A percentile compares a stretch with the other conserved stretches of the same genome.
Conservation (phyloP, 805 yeast genomes). For the Tetrapisispora nanseiensis region DNA sequence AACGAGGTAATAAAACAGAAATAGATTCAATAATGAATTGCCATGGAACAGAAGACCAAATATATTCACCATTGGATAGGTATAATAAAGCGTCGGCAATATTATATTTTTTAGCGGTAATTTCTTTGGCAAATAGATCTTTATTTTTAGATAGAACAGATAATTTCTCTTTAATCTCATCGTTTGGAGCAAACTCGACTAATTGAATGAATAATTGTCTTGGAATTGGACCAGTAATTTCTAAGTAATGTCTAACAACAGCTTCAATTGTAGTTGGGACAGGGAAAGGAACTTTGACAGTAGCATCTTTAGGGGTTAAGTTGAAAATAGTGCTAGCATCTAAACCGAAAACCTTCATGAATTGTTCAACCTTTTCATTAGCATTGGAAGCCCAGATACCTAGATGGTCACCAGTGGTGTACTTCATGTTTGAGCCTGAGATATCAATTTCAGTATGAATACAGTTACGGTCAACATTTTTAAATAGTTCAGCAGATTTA, state of each 20-base stretch:
- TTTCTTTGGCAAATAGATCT: constrained; percentile 52
- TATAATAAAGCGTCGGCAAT: constrained; percentile 62
- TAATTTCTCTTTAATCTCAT: constrained; percentile 33
- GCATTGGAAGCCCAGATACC: constrained; percentile 93
- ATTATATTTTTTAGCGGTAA: constrained; percentile 54
- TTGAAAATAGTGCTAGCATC: constrained; percentile 41
- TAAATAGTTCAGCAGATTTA: constrained; percentile 60
- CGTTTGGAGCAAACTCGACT: constrained; percentile 75
- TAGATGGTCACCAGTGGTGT: constrained; percentile 91
- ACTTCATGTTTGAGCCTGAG: constrained; percentile 61
- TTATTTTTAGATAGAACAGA: constrained; percentile 55
- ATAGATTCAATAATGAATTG: constrained; percentile 73
- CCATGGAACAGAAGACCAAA: constrained; percentile 79
- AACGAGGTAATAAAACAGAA: constrained; percentile 82
- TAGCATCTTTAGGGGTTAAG: constrained; percentile 61
- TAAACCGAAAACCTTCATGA: constrained; percentile 56
- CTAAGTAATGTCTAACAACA: constrained; percentile 75
- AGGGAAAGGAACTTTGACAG: constrained; percentile 54
- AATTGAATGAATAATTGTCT: constrained; percentile 71
- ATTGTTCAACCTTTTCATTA: constrained; percentile 57
- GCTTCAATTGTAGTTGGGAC: constrained; percentile 85
- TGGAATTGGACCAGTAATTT: constrained; percentile 87
- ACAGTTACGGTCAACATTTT: constrained; percentile 58
- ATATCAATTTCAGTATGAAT: constrained; percentile 86
- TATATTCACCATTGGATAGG: constrained; percentile 45